A percentile compares a stretch with the other conserved stretches of the same genome.
Evolutionary conservation across 192 early-diverging fungal species (phyloP).

Genomic region (Lobosporangium transversale): DNA sequence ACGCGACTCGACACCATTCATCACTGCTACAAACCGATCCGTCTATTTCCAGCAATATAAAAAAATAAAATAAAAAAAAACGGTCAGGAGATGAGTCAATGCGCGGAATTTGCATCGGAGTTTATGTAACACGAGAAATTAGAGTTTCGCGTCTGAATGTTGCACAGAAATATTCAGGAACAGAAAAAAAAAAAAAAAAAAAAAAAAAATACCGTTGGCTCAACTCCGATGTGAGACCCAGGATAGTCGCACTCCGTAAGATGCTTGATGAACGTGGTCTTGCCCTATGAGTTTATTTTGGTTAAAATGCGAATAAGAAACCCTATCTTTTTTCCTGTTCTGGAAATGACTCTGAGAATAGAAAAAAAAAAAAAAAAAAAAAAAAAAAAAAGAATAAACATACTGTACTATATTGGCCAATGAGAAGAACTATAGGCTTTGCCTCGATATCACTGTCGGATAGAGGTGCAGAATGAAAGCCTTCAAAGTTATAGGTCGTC

Average conservation of each 20-base stretch:
- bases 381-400: not conserved
- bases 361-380: not conserved
- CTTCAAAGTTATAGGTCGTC: conserved; percentile 80
- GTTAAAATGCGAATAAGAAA: no score
- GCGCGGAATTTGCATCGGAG: not conserved
- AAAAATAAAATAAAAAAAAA: not conserved
- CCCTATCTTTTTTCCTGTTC: no score
- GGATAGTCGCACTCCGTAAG: conserved; percentile 83
- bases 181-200: no score
- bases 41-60: conserved; percentile 59
- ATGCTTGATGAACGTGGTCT: conserved; percentile 86
- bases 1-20: conserved; percentile 75
- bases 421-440: conserved; percentile 86
- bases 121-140: not conserved
- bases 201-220: conserved; percentile 76
- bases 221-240: conserved; percentile 86
- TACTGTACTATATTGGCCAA: conserved; percentile 90
- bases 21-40: conserved; percentile 87
- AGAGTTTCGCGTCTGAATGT: no score
- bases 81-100: not conserved
- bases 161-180: no score
- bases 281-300: no score
- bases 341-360: no score
- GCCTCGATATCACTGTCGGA: conserved; percentile 85
- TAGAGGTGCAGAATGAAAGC: conserved; percentile 82